A percentile compares a stretch with the other conserved stretches of the same genome.
Conservation (phyloP, 2,329 filamentous ascomycete genomes). For the Didymella keratinophila region DNA sequence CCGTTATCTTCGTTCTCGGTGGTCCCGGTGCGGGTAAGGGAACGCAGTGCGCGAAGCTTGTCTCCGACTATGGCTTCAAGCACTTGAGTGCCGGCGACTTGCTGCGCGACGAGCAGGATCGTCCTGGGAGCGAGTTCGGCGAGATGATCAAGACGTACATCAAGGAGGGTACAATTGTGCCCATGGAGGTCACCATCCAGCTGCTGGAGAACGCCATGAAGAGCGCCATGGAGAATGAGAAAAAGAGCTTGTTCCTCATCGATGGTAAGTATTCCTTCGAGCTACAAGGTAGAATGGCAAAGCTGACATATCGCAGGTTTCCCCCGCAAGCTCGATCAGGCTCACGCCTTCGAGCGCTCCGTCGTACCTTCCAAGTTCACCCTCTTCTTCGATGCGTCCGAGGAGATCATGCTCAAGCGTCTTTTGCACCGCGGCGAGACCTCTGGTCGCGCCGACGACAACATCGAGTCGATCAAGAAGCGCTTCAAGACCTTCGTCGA, state of each 20-base stretch:
- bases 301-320: slow-evolving; percentile 65
- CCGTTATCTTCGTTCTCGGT: slow-evolving; percentile 96
- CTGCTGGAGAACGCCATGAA: slow-evolving; percentile 94
- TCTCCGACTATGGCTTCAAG: slow-evolving; percentile 86
- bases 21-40: slow-evolving; percentile 96
- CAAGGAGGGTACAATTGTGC: slow-evolving; percentile 92
- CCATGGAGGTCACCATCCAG: slow-evolving; percentile 97
- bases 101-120: slow-evolving; percentile 90
- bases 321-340: slow-evolving; percentile 97
- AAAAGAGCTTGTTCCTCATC: slow-evolving; percentile 75
- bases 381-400: slow-evolving; percentile 93
- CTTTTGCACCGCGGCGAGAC: slow-evolving; percentile 92
- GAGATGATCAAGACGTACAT: slow-evolving; percentile 93
- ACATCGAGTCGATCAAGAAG: slow-evolving; percentile 94
- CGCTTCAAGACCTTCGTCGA: slow-evolving; percentile 93
- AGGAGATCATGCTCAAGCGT: slow-evolving; percentile 84
- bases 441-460: slow-evolving; percentile 89
- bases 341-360: slow-evolving; percentile 86
- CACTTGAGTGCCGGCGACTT: slow-evolving; percentile 95
- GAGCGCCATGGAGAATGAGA: slow-evolving; percentile 62
- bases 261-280: slow-evolving; percentile 56
- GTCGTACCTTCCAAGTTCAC: slow-evolving; percentile 87
- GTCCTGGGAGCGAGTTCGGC: slow-evolving; percentile 85
- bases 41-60: slow-evolving; percentile 90
- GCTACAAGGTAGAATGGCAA: background rate